Conservation (phyloP, 768 basidiomycete species). For the Podaxis sp. region DNA sequence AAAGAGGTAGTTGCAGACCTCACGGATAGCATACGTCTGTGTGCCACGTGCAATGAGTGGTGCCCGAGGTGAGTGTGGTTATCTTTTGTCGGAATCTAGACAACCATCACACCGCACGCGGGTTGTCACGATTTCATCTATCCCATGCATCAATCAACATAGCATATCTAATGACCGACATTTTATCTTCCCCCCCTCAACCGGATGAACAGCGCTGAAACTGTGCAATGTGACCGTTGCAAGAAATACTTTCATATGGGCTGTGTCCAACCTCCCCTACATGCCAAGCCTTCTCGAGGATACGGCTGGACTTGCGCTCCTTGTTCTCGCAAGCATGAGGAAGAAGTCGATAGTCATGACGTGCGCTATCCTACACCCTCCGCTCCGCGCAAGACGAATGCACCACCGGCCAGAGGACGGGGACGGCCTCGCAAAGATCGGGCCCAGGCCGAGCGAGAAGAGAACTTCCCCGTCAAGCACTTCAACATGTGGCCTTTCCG, state of each 20-base stretch:
- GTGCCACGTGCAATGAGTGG: constrained; percentile 84
- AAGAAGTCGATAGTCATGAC: constrained; percentile 76
- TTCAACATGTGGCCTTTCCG: constrained; percentile 93
- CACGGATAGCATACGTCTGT: constrained; percentile 80
- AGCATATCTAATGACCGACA: constrained; percentile 4
- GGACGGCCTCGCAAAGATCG: constrained; percentile 78
- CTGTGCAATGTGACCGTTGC: constrained; percentile 88
- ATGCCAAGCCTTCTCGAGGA: constrained; percentile 89
- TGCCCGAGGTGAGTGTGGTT: constrained; percentile 67
- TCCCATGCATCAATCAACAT: constrained; percentile 13
- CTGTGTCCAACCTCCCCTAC: constrained; percentile 88
- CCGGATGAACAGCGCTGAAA: constrained; percentile 53
- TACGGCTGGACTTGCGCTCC: constrained; percentile 98
- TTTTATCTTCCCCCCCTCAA: constrained; percentile 15
- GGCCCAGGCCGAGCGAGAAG: constrained; percentile 68
- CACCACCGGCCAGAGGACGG: constrained; percentile 66
- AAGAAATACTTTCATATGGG: constrained; percentile 93
- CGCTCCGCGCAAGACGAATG: constrained; percentile 53
- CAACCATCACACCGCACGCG: constrained; percentile 10
- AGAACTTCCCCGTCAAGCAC: constrained; percentile 73
- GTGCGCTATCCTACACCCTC: constrained; percentile 53
- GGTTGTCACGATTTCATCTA: constrained; percentile 7
- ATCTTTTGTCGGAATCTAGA: neutral
- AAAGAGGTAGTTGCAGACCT: constrained; percentile 90
- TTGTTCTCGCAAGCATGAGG: constrained; percentile 83